Evolutionary conservation across 1,284 basidiomycete species (phyloP).

Genomic region (Macrocystidia cucumis): DNA sequence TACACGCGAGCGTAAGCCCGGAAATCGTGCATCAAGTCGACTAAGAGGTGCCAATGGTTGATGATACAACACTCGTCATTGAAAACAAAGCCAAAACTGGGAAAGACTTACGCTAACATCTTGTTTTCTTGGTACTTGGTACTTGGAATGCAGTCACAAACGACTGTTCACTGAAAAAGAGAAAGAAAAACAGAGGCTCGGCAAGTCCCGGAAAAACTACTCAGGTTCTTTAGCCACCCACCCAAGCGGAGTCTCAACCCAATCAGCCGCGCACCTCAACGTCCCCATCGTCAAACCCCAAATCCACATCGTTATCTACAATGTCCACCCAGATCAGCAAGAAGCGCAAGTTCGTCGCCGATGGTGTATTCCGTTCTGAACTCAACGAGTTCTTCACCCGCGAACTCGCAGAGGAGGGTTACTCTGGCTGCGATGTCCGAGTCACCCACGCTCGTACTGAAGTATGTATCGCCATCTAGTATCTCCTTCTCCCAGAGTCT

Average conservation of each 20-base stretch:
- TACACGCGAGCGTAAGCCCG: constrained; percentile 31
- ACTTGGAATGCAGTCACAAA: constrained; percentile 1
- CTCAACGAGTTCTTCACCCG: constrained; percentile 98
- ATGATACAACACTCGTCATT: constrained; percentile 73
- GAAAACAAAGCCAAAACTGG: constrained; percentile 14
- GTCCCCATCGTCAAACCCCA: constrained; percentile 18
- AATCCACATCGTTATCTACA: no score
- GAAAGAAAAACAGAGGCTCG: constrained; percentile 17
- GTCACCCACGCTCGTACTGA: constrained; percentile 99
- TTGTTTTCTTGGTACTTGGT: not conserved
- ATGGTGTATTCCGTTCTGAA: constrained; percentile 98
- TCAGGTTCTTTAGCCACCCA: constrained; percentile 26
- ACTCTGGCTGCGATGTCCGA: constrained; percentile 99
- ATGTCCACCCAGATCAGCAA: constrained; percentile 89
- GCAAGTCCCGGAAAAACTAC: constrained; percentile 21
- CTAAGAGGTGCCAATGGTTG: constrained; percentile 88
- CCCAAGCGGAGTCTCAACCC: constrained; percentile 12
- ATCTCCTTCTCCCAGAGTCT: constrained; percentile 3
- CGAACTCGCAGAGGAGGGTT: constrained; percentile 98
- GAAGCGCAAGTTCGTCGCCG: constrained; percentile 97
- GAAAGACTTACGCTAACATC: constrained; percentile 11
- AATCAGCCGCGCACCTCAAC: constrained; percentile 13
- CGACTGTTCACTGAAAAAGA: constrained; percentile 10
- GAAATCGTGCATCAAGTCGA: constrained; percentile 51
- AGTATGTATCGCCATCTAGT: constrained; percentile 32